Conservation (phyloP, 768 basidiomycete genomes). For the Leucosporidium yakuticum region DNA sequence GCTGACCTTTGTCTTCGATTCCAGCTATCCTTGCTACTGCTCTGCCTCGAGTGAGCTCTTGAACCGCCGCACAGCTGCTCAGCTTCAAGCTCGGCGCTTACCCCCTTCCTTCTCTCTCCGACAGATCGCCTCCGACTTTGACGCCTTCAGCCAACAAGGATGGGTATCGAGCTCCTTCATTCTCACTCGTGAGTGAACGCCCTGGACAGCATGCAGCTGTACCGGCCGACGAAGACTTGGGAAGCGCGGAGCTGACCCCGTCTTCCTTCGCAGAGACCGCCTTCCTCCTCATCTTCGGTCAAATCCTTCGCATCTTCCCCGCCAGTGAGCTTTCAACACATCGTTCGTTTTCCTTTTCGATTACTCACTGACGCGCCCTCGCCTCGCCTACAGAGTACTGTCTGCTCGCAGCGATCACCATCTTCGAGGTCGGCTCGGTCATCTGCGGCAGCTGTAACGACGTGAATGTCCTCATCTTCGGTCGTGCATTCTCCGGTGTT, state of each 20-base stretch:
- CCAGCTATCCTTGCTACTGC: constrained; percentile 42
- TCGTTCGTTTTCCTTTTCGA: neutral
- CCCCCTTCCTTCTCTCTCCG: constrained; percentile 15
- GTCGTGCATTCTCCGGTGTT: constrained; percentile 50
- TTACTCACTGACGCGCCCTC: neutral
- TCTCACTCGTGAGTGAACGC: constrained; percentile 33
- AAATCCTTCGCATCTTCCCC: constrained; percentile 41
- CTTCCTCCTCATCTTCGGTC: constrained; percentile 42
- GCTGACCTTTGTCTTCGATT: too few species aligned
- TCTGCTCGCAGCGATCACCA: constrained; percentile 21
- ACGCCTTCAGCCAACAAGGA: constrained; percentile 40
- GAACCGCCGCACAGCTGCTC: too few species aligned
- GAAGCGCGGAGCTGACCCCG: neutral
- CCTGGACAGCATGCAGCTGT: neutral
- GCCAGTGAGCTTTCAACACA: constrained; percentile 43
- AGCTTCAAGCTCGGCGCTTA: neutral
- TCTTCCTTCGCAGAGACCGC: constrained; percentile 8
- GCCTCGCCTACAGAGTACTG: neutral
- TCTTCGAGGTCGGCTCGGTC: constrained; percentile 51
- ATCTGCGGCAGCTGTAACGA: constrained; percentile 47
- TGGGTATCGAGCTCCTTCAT: constrained; percentile 40
- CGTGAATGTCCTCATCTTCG: constrained; percentile 45
- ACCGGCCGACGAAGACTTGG: neutral
- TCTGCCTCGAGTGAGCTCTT: neutral
- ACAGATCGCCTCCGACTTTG: constrained; percentile 41